Conservation (phyloP, 768 basidiomycete genomes). For the Tylopilus sp. region DNA sequence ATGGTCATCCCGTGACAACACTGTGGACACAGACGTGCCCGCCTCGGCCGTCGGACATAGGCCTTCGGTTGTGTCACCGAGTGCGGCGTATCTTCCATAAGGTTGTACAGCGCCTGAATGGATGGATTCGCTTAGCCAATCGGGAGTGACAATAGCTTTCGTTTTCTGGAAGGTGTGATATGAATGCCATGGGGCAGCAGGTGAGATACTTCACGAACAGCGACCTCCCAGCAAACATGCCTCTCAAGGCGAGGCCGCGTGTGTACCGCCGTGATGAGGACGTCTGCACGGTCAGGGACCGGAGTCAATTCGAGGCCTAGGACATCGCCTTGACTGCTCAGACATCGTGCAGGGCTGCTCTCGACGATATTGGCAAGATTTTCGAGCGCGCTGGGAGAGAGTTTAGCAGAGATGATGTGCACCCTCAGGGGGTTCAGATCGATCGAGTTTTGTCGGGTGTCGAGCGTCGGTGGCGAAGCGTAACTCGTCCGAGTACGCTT, state of each 20-base stretch:
- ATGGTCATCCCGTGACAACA: neutral
- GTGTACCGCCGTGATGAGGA: slow-evolving; percentile 61
- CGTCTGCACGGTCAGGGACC: slow-evolving; percentile 49
- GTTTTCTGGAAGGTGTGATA: slow-evolving; percentile 41
- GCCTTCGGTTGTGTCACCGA: slow-evolving; percentile 46
- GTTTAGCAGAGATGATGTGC: slow-evolving; percentile 33
- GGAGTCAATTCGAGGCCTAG: slow-evolving; percentile 35
- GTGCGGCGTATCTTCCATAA: slow-evolving; percentile 54
- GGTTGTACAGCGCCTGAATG: slow-evolving; percentile 41
- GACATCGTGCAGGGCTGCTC: neutral
- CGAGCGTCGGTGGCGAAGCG: slow-evolving; percentile 3
- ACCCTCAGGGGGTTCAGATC: slow-evolving; percentile 17
- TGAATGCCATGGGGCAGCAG: neutral
- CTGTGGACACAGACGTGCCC: neutral
- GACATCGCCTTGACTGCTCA: neutral
- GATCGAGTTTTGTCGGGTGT: slow-evolving; percentile 2
- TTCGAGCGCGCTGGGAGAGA: slow-evolving; percentile 20
- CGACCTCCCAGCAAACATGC: slow-evolving; percentile 61
- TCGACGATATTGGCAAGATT: slow-evolving; percentile 29
- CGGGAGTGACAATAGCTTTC: slow-evolving; percentile 66
- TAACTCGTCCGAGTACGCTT: slow-evolving; percentile 6
- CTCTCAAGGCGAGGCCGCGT: slow-evolving; percentile 70
- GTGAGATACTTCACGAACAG: slow-evolving; percentile 44
- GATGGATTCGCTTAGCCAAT: slow-evolving; percentile 66
- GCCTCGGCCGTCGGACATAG: slow-evolving; percentile 37